These are phyloP conservation scores for Rhizophagus prolifer DNA, from an alignment of 192 early-diverging fungal genomes.

Conservation along the genomic window DNA sequence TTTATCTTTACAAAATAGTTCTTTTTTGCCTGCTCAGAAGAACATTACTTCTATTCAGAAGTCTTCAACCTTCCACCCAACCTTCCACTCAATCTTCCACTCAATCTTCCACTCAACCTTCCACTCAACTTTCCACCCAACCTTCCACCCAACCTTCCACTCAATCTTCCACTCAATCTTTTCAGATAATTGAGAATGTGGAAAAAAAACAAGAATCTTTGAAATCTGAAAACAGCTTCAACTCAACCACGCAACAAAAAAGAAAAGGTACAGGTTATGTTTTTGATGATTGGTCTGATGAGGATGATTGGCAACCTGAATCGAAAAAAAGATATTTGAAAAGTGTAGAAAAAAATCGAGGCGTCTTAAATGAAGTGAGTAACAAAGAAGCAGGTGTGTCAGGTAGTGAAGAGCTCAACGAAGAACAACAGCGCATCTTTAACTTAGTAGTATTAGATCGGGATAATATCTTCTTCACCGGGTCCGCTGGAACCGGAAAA, in stretches of 20 bases:
- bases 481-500: constrained; percentile 50
- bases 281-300: background rate
- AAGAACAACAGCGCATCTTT: constrained; percentile 33
- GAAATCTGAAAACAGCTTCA: background rate
- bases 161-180: too few relatives aligned
- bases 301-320: background rate
- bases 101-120: too few relatives aligned
- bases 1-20: background rate
- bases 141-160: too few relatives aligned
- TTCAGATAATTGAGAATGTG: background rate
- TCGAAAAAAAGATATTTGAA: background rate
- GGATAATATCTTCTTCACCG: constrained; percentile 58
- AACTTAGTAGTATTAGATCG: constrained; percentile 38
- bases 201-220: background rate
- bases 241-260: background rate
- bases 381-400: background rate
- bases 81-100: too few relatives aligned
- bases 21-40: background rate
- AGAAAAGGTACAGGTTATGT: background rate
- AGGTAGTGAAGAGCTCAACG: constrained; percentile 1
- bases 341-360: background rate
- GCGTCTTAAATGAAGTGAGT: background rate
- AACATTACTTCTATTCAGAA: too few relatives aligned
- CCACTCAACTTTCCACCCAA: too few relatives aligned
- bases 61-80: too few relatives aligned